phyloP scores from a whole-genome alignment of 2,329 filamentous ascomycete species.

The Monosporascus sp. region DNA sequence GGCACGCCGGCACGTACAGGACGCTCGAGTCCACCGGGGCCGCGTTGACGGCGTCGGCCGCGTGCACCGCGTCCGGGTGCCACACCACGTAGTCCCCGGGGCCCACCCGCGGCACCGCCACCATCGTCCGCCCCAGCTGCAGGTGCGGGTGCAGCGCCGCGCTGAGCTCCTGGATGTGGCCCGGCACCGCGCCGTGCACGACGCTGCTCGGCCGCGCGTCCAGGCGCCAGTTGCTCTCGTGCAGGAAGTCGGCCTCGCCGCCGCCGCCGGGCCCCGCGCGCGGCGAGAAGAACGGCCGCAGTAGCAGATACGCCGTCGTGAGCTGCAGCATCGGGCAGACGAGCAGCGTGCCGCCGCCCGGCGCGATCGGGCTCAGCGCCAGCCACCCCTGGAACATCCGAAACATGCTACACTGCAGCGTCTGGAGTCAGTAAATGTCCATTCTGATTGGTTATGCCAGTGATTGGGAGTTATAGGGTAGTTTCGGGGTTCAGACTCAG shows the following conservation, averaged over 20 bases:
- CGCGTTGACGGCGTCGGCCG: constrained; percentile 70
- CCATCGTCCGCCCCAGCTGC: constrained; percentile 60
- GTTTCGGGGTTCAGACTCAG: too few relatives aligned
- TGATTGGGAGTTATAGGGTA: too few relatives aligned
- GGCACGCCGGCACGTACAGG: constrained; percentile 82
- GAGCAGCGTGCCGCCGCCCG: constrained; percentile 69
- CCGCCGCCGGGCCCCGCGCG: constrained; percentile 28
- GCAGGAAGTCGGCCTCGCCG: constrained; percentile 39
- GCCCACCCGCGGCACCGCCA: constrained; percentile 60
- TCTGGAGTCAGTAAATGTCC: too few relatives aligned
- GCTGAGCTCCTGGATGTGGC: constrained; percentile 64
- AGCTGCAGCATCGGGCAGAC: constrained; percentile 74
- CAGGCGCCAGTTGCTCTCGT: constrained; percentile 56
- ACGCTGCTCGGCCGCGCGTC: constrained; percentile 41
- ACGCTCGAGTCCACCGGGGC: constrained; percentile 70
- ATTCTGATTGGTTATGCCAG: too few relatives aligned
- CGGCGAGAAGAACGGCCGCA: constrained; percentile 76
- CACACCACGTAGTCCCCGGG: constrained; percentile 76
- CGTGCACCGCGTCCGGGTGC: constrained; percentile 77
- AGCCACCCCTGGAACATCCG: constrained; percentile 92
- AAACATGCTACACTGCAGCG: constrained; percentile 63
- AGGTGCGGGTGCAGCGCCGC: constrained; percentile 63
- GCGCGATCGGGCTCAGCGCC: constrained; percentile 64
- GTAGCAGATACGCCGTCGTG: constrained; percentile 72
- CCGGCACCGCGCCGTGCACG: constrained; percentile 65